A percentile compares a stretch with the other conserved stretches of the same genome.
These are phyloP conservation scores for Zancudomyces culisetae DNA, from an alignment of 371 early-diverging fungal genomes.

Conservation along the genomic window DNA sequence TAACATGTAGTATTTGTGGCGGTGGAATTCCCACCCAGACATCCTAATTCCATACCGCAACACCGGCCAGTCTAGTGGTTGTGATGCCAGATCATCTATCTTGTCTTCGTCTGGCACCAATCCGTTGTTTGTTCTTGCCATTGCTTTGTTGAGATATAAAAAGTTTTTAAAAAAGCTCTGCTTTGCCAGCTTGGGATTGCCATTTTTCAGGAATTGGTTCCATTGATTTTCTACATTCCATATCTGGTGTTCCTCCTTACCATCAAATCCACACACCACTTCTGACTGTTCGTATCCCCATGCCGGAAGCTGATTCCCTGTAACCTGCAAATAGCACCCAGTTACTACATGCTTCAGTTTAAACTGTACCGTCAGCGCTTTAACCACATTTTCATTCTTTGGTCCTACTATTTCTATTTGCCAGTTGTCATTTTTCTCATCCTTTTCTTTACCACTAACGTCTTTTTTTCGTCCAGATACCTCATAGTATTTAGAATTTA, in stretches of 20 bases:
- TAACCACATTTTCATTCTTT: conserved; percentile 23
- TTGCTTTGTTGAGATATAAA: conserved; percentile 84
- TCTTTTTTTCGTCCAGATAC: conserved; percentile 61
- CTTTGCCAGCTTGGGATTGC: conserved; percentile 30
- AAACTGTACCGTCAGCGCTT: conserved; percentile 70
- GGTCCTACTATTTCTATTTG: conserved; percentile 48
- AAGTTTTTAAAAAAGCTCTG: conserved; percentile 71
- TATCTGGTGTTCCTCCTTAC: conserved; percentile 28
- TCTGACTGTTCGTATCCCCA: conserved; percentile 98
- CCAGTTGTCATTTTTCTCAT: conserved; percentile 69
- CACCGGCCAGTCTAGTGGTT: conserved; percentile 67
- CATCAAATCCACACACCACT: conserved; percentile 52
- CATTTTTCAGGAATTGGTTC: conserved; percentile 44
- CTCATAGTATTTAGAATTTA: conserved; percentile 66
- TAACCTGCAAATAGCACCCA: conserved; percentile 64
- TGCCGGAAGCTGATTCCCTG: conserved; percentile 68
- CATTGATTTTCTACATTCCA: conserved; percentile 96
- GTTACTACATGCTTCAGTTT: conserved; percentile 57
- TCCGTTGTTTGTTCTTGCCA: conserved; percentile 97
- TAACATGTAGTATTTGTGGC: conserved; percentile 81
- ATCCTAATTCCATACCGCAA: conserved; percentile 81
- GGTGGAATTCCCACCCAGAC: conserved; percentile 86
- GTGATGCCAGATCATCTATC: conserved; percentile 77
- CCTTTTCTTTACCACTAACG: conserved; percentile 44
- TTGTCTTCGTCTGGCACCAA: conserved; percentile 91